Conservation (phyloP, 1,284 basidiomycete species). For the Vanrija humicola region DNA sequence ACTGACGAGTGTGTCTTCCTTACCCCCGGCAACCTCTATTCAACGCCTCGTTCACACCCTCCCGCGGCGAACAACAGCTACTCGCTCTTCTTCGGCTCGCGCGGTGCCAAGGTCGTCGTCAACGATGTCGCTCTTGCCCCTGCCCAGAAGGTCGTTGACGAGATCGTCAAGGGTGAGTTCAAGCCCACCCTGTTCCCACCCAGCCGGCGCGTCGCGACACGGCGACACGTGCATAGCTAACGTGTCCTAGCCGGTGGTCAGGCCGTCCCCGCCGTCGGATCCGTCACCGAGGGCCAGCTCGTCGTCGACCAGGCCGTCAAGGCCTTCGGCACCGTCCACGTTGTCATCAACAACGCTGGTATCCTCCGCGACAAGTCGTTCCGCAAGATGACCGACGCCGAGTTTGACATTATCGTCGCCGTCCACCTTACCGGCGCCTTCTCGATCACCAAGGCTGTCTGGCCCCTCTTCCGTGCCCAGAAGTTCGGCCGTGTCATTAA, state of each 20-base stretch:
- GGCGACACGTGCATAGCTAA: not conserved
- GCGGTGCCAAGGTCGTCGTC: constrained; percentile 90
- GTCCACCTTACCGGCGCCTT: constrained; percentile 96
- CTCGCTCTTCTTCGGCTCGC: constrained; percentile 80
- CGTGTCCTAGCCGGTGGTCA: constrained; percentile 68
- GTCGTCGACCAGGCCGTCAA: constrained; percentile 81
- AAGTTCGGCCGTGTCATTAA: constrained; percentile 91
- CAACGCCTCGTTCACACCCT: not conserved
- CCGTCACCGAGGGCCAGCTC: constrained; percentile 80
- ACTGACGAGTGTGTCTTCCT: not conserved
- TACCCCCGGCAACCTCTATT: not conserved
- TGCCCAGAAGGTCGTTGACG: constrained; percentile 87
- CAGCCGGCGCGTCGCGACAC: not conserved
- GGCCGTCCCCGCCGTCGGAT: constrained; percentile 81
- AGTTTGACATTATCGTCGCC: constrained; percentile 79
- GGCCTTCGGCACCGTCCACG: constrained; percentile 77
- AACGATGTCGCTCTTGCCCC: constrained; percentile 88
- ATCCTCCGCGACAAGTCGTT: constrained; percentile 71
- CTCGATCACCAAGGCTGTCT: constrained; percentile 92
- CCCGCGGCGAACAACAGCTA: constrained; percentile 58
- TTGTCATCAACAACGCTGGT: constrained; percentile 94
- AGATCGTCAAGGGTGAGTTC: constrained; percentile 72
- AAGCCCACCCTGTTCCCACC: not conserved
- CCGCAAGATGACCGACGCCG: constrained; percentile 84
- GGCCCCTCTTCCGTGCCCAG: constrained; percentile 93